Evolutionary conservation across 306 rosid species (phyloP).

Genomic region (Dalbergia oliveri): DNA sequence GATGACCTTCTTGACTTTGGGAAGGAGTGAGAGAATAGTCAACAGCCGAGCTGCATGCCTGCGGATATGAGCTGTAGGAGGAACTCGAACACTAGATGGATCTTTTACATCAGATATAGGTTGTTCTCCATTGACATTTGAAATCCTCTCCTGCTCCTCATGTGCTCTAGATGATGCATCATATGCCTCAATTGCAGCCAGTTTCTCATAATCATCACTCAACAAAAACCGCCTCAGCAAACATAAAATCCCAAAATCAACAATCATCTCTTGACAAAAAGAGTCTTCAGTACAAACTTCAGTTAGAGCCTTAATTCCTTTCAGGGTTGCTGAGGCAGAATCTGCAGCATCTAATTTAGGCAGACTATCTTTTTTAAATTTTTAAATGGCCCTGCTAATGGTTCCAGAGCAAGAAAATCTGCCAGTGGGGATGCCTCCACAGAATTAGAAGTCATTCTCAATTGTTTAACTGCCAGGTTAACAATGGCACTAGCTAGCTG

Average conservation of each 20-base stretch:
- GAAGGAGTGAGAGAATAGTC: slow-evolving; percentile 84
- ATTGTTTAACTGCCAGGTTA: slow-evolving; percentile 77
- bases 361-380: slow-evolving; percentile 66
- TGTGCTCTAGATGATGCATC: slow-evolving; percentile 87
- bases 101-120: slow-evolving; percentile 58
- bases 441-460: slow-evolving; percentile 59
- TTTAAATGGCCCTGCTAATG: slow-evolving; percentile 77
- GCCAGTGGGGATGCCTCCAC: slow-evolving; percentile 70
- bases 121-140: slow-evolving; percentile 57
- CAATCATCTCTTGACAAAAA: slow-evolving; percentile 64
- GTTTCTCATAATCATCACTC: slow-evolving; percentile 91
- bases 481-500: slow-evolving; percentile 84
- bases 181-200: slow-evolving; percentile 88
- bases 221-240: slow-evolving; percentile 86
- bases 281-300: slow-evolving; percentile 82
- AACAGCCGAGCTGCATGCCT: slow-evolving; percentile 92
- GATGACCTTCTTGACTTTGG: slow-evolving; percentile 76
- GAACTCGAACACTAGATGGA: slow-evolving; percentile 82
- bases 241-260: slow-evolving; percentile 77
- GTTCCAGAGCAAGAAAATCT: slow-evolving; percentile 84
- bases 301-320: slow-evolving; percentile 90
- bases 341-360: slow-evolving; percentile 91
- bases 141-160: slow-evolving; percentile 67
- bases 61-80: slow-evolving; percentile 94
- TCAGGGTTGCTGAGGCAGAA: slow-evolving; percentile 89